Conservation (phyloP, 228 moss, liverwort and hornwort genomes). For the Sphagnum magellanicum region DNA sequence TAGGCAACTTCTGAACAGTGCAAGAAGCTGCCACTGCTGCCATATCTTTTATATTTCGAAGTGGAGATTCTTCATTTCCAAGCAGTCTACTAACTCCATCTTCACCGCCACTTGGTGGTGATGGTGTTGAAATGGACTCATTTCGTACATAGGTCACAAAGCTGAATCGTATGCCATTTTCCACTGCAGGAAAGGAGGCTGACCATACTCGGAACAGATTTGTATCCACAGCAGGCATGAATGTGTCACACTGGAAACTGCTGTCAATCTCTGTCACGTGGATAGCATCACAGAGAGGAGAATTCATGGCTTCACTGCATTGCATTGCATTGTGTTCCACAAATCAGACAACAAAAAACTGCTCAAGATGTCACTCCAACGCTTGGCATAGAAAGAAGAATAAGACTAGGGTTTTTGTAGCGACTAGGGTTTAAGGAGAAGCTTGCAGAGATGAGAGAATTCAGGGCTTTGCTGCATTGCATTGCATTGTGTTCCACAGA, state of each 20-base stretch:
- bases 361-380: not conserved
- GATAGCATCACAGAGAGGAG: slow-evolving; percentile 64
- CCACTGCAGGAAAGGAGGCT: slow-evolving; percentile 54
- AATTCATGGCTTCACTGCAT: slow-evolving; percentile 69
- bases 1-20: slow-evolving; percentile 23
- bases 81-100: not conserved
- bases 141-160: slow-evolving; percentile 63
- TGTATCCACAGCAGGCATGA: slow-evolving; percentile 60
- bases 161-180: slow-evolving; percentile 66
- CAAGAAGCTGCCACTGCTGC: not conserved
- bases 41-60: not conserved
- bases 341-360: not conserved
- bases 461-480: no score
- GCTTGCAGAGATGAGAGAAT: no score
- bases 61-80: not conserved
- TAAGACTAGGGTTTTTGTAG: no score
- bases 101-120: not conserved
- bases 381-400: no score
- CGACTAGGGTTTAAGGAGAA: no score
- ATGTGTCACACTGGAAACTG: slow-evolving; percentile 63
- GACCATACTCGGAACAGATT: slow-evolving; percentile 62
- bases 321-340: not conserved
- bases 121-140: no score
- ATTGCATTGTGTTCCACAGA: not conserved
- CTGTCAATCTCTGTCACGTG: slow-evolving; percentile 76